Evolutionary conservation across 116 monocot genomes (phyloP).

Genomic region (Posidonia oceanica): DNA sequence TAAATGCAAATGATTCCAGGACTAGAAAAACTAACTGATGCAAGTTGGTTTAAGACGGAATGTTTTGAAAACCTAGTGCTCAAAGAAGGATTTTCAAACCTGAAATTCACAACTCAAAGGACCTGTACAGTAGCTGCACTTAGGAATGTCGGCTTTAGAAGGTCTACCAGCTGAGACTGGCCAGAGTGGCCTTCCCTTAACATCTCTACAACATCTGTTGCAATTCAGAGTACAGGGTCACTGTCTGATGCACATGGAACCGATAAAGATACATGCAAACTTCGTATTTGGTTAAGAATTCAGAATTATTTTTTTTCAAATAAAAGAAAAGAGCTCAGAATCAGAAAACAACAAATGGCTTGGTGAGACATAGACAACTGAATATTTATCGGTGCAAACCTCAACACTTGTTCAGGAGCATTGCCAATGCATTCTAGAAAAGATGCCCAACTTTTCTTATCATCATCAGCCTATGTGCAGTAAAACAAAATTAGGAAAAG

Average conservation of each 20-base stretch:
- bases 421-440: slow-evolving; percentile 66
- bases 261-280: not conserved
- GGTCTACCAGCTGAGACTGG: slow-evolving; percentile 59
- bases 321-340: not conserved
- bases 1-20: not conserved
- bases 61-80: too few relatives aligned
- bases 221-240: not conserved
- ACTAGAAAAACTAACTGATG: not conserved
- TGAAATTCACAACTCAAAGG: slow-evolving; percentile 79
- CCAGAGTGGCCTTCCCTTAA: slow-evolving; percentile 69
- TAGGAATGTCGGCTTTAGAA: slow-evolving; percentile 66
- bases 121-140: slow-evolving; percentile 56
- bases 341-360: not conserved
- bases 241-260: not conserved
- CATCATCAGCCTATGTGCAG: slow-evolving; percentile 40
- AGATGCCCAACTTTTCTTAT: slow-evolving; percentile 75
- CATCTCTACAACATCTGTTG: slow-evolving; percentile 67
- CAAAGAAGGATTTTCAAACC: slow-evolving; percentile 24
- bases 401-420: slow-evolving; percentile 76
- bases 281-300: not conserved
- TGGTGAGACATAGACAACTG: not conserved
- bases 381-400: slow-evolving; percentile 22
- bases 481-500: not conserved
- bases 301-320: not conserved
- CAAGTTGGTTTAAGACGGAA: too few relatives aligned